Conservation (phyloP, 1,139 yeast species). For the Diutina rugosa region DNA sequence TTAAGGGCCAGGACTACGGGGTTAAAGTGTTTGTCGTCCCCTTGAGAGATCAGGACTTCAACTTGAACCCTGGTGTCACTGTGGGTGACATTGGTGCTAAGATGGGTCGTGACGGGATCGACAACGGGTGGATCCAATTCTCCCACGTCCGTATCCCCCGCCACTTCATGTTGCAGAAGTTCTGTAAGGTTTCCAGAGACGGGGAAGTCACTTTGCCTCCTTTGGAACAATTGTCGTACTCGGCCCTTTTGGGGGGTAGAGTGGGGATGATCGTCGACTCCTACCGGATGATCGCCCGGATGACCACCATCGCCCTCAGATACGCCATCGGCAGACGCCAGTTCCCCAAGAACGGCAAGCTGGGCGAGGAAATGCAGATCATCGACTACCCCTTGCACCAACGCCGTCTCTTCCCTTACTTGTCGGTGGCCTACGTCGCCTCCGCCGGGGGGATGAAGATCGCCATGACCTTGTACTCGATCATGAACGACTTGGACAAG, state of each 20-base stretch:
- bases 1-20: slow-evolving; percentile 76
- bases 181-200: slow-evolving; percentile 55
- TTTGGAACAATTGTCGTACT: slow-evolving; percentile 74
- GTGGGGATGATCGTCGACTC: slow-evolving; percentile 84
- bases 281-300: slow-evolving; percentile 67
- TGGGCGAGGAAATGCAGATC: slow-evolving; percentile 8
- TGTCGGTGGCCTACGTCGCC: slow-evolving; percentile 8
- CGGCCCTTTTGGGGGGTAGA: slow-evolving; percentile 80
- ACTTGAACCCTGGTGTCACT: slow-evolving; percentile 64
- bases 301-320: slow-evolving; percentile 72
- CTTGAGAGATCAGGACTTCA: slow-evolving; percentile 60
- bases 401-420: slow-evolving; percentile 9
- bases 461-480: slow-evolving; percentile 7
- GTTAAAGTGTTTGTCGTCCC: slow-evolving; percentile 89
- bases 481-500: slow-evolving; percentile 7
- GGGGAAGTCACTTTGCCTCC: slow-evolving; percentile 70
- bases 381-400: slow-evolving; percentile 10
- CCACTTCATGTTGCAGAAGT: slow-evolving; percentile 71
- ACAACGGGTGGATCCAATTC: slow-evolving; percentile 92
- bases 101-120: slow-evolving; percentile 86
- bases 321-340: slow-evolving; percentile 88
- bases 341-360: slow-evolving; percentile 20
- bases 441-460: slow-evolving; percentile 7
- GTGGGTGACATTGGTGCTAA: slow-evolving; percentile 89
- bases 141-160: slow-evolving; percentile 73